Conservation (phyloP, 2,329 filamentous ascomycete genomes). For the Coniochaeta sp. region DNA sequence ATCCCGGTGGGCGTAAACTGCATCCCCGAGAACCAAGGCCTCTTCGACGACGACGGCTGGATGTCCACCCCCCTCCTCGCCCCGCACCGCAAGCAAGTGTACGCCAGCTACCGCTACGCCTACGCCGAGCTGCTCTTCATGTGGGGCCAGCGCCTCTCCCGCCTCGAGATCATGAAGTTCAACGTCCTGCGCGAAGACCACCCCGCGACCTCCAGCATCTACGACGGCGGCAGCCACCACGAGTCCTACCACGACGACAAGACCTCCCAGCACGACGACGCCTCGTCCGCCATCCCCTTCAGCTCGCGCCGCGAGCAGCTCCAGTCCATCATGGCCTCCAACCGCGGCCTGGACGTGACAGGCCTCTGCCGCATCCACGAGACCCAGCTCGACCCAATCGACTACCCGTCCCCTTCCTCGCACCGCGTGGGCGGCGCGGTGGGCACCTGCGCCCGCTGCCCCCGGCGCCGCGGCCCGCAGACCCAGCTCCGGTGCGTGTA, state of each 20-base stretch:
- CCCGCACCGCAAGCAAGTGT: conserved; percentile 36
- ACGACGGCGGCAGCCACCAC: conserved; percentile 22
- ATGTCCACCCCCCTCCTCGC: conserved; percentile 52
- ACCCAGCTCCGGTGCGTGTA: conserved; percentile 54
- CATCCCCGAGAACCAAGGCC: conserved; percentile 52
- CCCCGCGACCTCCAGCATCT: conserved; percentile 8
- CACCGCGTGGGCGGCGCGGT: conserved; percentile 35
- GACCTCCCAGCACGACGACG: conserved; percentile 17
- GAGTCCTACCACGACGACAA: conserved; percentile 26
- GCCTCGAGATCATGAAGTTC: conserved; percentile 63
- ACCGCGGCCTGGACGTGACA: conserved; percentile 53
- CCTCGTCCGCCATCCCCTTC: conserved; percentile 35
- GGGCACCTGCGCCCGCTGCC: conserved; percentile 44
- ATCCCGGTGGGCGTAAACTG: conserved; percentile 45
- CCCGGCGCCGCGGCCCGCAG: conserved; percentile 32
- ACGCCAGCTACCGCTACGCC: conserved; percentile 53
- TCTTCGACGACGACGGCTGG: conserved; percentile 63
- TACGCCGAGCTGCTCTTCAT: conserved; percentile 64
- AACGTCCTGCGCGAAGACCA: conserved; percentile 50
- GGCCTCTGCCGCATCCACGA: conserved; percentile 58
- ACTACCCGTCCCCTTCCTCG: conserved; percentile 25
- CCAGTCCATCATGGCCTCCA: conserved; percentile 39
- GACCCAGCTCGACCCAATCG: conserved; percentile 51
- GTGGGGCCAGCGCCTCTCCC: conserved; percentile 55
- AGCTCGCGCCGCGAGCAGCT: conserved; percentile 42